Base-by-base conservation (phyloP, 2,329 filamentous ascomycete species). In the Monilinia fructigena region DNA sequence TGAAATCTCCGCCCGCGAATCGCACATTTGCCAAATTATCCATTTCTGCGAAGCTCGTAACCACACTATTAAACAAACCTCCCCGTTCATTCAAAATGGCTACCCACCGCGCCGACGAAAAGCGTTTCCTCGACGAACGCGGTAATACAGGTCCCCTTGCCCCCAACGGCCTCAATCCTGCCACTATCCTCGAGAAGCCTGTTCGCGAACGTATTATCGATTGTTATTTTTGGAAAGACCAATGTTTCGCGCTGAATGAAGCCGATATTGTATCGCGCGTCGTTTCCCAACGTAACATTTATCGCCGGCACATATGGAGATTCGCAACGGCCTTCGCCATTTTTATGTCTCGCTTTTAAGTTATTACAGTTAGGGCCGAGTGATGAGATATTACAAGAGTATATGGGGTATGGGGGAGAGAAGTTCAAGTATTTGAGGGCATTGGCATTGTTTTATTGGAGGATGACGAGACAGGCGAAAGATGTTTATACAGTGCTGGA, bases 161-260 rank as follows among this genome's bases (percentile, higher is more conserved):
- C 70, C 93, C 86, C 67, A 89, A 94, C 77, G 93, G 93, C 68
- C 89, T 96, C 75, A 97, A 97, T 80, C 94, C 94, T 0, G 91
- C 93, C n/a, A 93, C 91, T 5, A 91, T 98, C 68, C 91, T 98
- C 84, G 94, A 98, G 79, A 97, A 96, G 78, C 90, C 93, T 52
- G 92, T 97, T 71, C 91, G 91, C 76, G 95, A 99, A 79, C 93
- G 95, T 76, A 97, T 99, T 78, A 88, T 93, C 72, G 93, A 97
- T 76, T 92, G 88, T 63, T 96, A 97, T 80, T 99, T 97, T 82
- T 99, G 93, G 90, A 97, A 97, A 79, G 95, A 98, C 80, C 93
- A 97, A 80, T 97, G 95, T 78, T 99, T 98, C 79, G 95, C 91
- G 53, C 84, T 99, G 71, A 99, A 98, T 80, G 87, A 89, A 76